Conservation (phyloP, 2,329 filamentous ascomycete genomes). For the Aureobasidium zeae region DNA sequence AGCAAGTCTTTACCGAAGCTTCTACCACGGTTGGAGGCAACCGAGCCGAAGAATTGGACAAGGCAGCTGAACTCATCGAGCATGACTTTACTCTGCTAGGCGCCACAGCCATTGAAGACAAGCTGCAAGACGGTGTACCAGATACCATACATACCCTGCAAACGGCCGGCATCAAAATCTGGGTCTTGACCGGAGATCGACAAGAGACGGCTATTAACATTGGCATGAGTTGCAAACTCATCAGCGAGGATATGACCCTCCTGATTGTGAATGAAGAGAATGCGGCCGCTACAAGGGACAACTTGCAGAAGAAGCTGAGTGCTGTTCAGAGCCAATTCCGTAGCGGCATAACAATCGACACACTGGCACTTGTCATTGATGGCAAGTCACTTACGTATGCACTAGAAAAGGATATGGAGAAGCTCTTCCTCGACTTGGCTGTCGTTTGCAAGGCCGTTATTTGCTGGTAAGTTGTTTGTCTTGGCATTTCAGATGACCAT, state of each 20-base stretch:
- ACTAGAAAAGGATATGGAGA: constrained; percentile 87
- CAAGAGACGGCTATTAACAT: constrained; percentile 99
- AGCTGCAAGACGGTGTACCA: constrained; percentile 90
- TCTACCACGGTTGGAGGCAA: constrained; percentile 85
- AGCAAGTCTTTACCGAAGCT: constrained; percentile 74
- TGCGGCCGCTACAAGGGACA: constrained; percentile 69
- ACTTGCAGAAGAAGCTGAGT: constrained; percentile 85
- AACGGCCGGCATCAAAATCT: constrained; percentile 94
- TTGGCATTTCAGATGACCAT: not conserved
- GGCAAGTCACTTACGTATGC: constrained; percentile 92
- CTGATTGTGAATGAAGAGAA: constrained; percentile 91
- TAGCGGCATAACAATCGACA: constrained; percentile 68
- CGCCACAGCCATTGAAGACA: constrained; percentile 94
- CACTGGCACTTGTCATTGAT: constrained; percentile 86
- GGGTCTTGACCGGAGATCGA: constrained; percentile 93
- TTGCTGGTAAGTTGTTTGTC: constrained; percentile 52
- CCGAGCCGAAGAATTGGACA: constrained; percentile 89
- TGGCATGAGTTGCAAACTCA: constrained; percentile 97
- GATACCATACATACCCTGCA: constrained; percentile 97
- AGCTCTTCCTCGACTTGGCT: constrained; percentile 83
- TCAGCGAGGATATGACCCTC: constrained; percentile 97
- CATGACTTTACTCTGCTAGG: constrained; percentile 84
- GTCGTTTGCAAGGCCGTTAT: constrained; percentile 98
- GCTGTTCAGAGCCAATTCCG: constrained; percentile 78
- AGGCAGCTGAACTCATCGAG: constrained; percentile 92